Evolutionary conservation across 1,284 basidiomycete species (phyloP), one percentile per base, ranked within the genome.

Genomic region (Ceratobasidium sp.): DNA sequence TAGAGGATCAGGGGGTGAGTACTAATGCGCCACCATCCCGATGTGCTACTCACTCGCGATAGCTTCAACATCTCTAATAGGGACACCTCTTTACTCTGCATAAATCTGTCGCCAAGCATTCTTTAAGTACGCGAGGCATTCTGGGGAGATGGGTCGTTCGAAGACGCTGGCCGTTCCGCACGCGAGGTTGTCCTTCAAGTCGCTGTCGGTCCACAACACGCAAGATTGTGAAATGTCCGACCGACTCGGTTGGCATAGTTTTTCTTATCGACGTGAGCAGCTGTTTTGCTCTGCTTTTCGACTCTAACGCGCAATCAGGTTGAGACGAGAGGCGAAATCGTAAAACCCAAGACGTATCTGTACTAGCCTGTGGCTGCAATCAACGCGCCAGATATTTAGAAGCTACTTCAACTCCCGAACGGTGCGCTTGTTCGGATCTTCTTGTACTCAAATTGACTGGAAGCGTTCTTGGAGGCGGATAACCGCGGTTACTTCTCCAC

Each of bases 91-190:
- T 86, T 98, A 20, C 98, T 98, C 86, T 95, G 94, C 82, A 96
- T 99, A 78, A 97, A 99, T 84, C 95, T 94, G 77, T 97, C 96
- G 0, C 86, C 90, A 56, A 93, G 95, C 15, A 99, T 99, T 96
- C 92, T 94, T 54, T 89, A 87, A 42, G 89, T 93, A 85, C 86
- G 64, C 90, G 91, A 76, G 90, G 48, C 46, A 64, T 23, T 46
- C 10, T 20, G 26, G 12, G 81, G 93, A 83, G 88, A 90, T 57
- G 84, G 86, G 46, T 92, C 89, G 78, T 90, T 93, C 81, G 83
- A 94, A 3, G 89, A 89, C 77, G 86, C 86, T 9, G 94, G 95
- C 0, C 88, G 59, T 10, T 75, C 59, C 20, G 71, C 71, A 10
- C 33, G 65, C 1, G 71, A 65, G 50, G 28, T 65, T 15, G 65